A percentile compares a stretch with the other conserved stretches of the same genome.
Conservation (phyloP, 2,329 filamentous ascomycete species). For the Penicillium palitans region DNA sequence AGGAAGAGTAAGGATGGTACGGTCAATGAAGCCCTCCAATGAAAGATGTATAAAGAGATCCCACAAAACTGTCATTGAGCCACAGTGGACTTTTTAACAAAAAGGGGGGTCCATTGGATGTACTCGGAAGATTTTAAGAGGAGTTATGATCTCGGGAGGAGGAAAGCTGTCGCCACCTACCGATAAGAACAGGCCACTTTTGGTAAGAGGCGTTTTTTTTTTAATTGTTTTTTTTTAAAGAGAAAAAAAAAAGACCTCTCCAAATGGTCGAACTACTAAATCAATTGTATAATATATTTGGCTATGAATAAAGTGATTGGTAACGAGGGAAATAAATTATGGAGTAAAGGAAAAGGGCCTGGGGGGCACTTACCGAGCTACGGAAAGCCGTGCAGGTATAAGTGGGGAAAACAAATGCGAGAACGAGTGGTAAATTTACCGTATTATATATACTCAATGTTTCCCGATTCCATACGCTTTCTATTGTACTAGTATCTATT, state of each 20-base stretch:
- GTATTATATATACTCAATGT: background rate
- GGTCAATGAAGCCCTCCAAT: slow-evolving; percentile 27
- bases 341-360: slow-evolving; percentile 16
- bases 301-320: slow-evolving; percentile 21
- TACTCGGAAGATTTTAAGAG: slow-evolving; percentile 16
- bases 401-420: slow-evolving; percentile 14
- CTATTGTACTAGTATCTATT: background rate
- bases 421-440: background rate
- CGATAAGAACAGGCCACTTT: slow-evolving; percentile 19
- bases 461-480: background rate
- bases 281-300: background rate
- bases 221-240: background rate
- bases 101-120: slow-evolving; percentile 3
- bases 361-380: slow-evolving; percentile 8
- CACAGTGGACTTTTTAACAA: slow-evolving; percentile 16
- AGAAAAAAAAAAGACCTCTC: background rate
- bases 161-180: slow-evolving; percentile 18
- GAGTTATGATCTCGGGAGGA: background rate
- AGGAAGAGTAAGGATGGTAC: slow-evolving; percentile 22
- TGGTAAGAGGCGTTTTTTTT: slow-evolving; percentile 5
- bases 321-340: slow-evolving; percentile 15
- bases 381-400: slow-evolving; percentile 9
- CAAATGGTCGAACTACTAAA: background rate
- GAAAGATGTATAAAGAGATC: slow-evolving; percentile 13
- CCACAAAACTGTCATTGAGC: slow-evolving; percentile 22